Percentiles rank a stretch among this genome's conserved stretches.
Evolutionary conservation across 208 protist species (phyloP).

Genomic region (Wallacemonas sp.): DNA sequence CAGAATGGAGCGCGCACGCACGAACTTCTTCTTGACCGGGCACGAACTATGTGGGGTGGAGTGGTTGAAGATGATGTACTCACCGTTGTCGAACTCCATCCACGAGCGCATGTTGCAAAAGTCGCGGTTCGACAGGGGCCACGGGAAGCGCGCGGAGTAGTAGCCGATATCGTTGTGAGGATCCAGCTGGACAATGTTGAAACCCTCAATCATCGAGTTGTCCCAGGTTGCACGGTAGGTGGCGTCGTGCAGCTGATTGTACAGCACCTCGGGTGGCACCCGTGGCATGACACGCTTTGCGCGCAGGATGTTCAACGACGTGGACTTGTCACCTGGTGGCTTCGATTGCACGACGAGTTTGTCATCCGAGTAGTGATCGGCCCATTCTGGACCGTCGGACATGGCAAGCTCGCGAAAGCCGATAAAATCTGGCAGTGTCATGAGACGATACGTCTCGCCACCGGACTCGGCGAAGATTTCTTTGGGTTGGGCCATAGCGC

Average conservation of each 20-base stretch:
- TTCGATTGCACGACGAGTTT: conserved; percentile 57
- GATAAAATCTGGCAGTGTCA: conserved; percentile 72
- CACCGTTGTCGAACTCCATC: conserved; percentile 89
- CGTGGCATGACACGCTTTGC: conserved; percentile 65
- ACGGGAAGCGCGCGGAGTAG: conserved; percentile 87
- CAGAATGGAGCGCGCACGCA: conserved; percentile 81
- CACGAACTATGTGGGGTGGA: conserved; percentile 77
- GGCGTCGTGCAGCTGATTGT: conserved; percentile 87
- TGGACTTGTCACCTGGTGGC: conserved; percentile 46
- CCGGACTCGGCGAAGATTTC: conserved; percentile 33
- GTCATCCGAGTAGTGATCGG: conserved; percentile 46
- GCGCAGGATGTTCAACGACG: conserved; percentile 77
- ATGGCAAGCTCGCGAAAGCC: conserved; percentile 58
- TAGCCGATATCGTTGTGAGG: conserved; percentile 91
- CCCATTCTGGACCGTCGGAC: conserved; percentile 40
- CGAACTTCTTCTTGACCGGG: conserved; percentile 74
- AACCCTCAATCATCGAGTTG: conserved; percentile 84
- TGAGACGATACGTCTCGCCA: conserved; percentile 54
- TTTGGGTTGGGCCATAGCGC: too few relatives aligned
- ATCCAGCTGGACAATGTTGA: conserved; percentile 84
- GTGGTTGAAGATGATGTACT: conserved; percentile 94
- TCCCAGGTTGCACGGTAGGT: conserved; percentile 87
- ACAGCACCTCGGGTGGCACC: conserved; percentile 68
- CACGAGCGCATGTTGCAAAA: conserved; percentile 93
- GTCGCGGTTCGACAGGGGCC: conserved; percentile 85